Conservation (phyloP, 805 yeast genomes). For the Teunomyces stri region DNA sequence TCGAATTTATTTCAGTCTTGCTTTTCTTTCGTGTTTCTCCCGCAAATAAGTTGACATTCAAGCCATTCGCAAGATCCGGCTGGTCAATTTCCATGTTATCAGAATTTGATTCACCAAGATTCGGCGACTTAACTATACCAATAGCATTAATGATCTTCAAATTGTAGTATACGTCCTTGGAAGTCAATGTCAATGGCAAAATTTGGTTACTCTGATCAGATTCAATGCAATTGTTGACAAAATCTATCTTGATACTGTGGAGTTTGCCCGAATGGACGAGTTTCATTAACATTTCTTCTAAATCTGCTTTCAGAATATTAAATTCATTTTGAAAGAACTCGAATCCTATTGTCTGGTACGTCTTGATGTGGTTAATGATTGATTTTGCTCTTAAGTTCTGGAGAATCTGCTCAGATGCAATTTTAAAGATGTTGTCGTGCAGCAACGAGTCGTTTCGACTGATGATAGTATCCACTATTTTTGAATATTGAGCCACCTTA, state of each 20-base stretch:
- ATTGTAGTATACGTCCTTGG: slow-evolving; percentile 22
- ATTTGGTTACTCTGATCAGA: slow-evolving; percentile 7
- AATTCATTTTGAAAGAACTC: slow-evolving; percentile 23
- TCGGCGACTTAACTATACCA: neutral
- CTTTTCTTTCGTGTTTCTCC: neutral
- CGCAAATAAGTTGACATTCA: neutral
- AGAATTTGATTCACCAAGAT: neutral
- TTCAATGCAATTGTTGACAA: slow-evolving; percentile 20
- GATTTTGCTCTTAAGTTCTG: slow-evolving; percentile 31
- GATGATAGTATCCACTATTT: slow-evolving; percentile 16
- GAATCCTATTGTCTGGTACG: slow-evolving; percentile 30
- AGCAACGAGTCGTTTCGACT: slow-evolving; percentile 21
- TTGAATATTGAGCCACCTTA: slow-evolving; percentile 20
- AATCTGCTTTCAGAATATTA: slow-evolving; percentile 14
- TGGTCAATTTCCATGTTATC: slow-evolving; percentile 13
- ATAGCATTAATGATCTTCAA: slow-evolving; percentile 8
- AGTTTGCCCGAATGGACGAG: slow-evolving; percentile 31
- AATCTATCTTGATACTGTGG: slow-evolving; percentile 28
- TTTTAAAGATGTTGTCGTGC: slow-evolving; percentile 28
- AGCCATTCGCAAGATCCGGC: neutral
- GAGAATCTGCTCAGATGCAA: slow-evolving; percentile 25
- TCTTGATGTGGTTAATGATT: slow-evolving; percentile 25
- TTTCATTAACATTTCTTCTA: slow-evolving; percentile 27
- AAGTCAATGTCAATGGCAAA: slow-evolving; percentile 19
- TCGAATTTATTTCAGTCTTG: neutral